Evolutionary conservation across 495 filamentous ascomycete species (phyloP).

Genomic region (Talaromyces ruber): DNA sequence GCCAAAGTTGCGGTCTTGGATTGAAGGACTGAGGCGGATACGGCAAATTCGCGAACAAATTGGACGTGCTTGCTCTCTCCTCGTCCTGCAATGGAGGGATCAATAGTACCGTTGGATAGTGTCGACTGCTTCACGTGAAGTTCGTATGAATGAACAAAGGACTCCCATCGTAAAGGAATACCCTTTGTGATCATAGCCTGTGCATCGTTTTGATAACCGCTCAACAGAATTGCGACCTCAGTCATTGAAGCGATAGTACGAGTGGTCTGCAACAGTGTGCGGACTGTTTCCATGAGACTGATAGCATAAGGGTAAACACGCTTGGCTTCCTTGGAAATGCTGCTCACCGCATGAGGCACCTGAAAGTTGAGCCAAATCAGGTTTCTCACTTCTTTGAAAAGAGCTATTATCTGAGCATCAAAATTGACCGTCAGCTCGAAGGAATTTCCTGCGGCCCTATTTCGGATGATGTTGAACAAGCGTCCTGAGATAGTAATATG

Average conservation of each 20-base stretch:
- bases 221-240: conserved; percentile 76
- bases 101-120: conserved; percentile 48
- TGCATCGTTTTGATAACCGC: conserved; percentile 82
- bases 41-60: conserved; percentile 88
- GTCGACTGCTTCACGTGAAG: conserved; percentile 69
- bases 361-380: conserved; percentile 86
- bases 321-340: conserved; percentile 93
- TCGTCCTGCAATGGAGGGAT: conserved; percentile 45
- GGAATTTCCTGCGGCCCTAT: conserved; percentile 75
- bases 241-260: conserved; percentile 73
- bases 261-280: conserved; percentile 79
- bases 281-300: conserved; percentile 94
- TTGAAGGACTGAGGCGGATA: conserved; percentile 75
- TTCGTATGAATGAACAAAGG: conserved; percentile 94
- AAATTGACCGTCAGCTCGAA: conserved; percentile 92
- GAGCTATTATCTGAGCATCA: conserved; percentile 87
- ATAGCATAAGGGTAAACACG: conserved; percentile 96
- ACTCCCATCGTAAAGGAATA: conserved; percentile 87
- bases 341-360: conserved; percentile 88
- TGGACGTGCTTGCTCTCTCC: conserved; percentile 90
- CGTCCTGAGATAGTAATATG: conserved; percentile 85
- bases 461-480: conserved; percentile 81
- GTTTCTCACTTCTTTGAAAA: conserved; percentile 99
- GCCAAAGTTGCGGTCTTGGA: conserved; percentile 70
- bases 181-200: conserved; percentile 76